These are phyloP conservation scores for Elongisporangium undulatum DNA, from an alignment of 352 stramenopile genomes.

Conservation along the genomic window DNA sequence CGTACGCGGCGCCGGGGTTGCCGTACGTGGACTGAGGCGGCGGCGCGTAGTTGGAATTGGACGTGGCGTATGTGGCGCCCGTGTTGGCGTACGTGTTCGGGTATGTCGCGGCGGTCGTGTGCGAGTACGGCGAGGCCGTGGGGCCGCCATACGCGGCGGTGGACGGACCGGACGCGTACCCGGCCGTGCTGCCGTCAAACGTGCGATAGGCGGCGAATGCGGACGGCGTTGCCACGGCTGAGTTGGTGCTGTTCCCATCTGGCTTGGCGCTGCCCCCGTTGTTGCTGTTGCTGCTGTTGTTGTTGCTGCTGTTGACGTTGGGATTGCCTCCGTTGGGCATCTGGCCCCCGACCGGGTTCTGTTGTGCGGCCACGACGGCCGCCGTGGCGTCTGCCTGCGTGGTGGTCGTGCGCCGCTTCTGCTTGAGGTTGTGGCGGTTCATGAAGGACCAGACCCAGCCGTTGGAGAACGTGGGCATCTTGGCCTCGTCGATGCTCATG, in stretches of 20 bases:
- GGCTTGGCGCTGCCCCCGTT: neutral
- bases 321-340: neutral
- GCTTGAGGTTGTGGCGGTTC: constrained; percentile 41
- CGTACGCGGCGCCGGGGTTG: neutral
- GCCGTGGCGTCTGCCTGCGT: neutral
- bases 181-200: neutral
- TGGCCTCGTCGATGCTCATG: constrained; percentile 26
- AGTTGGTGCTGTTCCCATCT: neutral
- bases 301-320: neutral
- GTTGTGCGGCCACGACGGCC: neutral
- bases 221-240: neutral
- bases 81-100: neutral
- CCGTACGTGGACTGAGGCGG: neutral
- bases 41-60: neutral
- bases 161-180: neutral
- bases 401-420: neutral
- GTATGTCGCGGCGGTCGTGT: neutral
- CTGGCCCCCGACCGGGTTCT: neutral
- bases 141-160: neutral
- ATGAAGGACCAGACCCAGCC: constrained; percentile 62
- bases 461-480: constrained; percentile 44
- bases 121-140: neutral
- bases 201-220: neutral
- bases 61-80: neutral
- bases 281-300: neutral